phyloP scores from a whole-genome alignment of 306 rosid genomes.

The Rosa rugosa region DNA sequence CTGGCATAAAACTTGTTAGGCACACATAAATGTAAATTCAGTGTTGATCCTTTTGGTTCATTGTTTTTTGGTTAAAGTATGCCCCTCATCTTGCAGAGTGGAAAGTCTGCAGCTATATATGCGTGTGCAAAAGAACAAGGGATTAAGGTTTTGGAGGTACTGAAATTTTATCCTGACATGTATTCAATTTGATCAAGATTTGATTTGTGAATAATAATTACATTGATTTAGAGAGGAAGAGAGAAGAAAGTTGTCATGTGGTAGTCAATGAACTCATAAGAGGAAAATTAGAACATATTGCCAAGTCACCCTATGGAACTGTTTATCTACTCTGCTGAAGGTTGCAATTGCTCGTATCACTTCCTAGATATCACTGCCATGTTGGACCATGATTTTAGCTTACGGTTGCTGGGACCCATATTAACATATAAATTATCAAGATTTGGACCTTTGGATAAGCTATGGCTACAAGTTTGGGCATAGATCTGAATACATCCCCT shows the following conservation, averaged over 20 bases:
- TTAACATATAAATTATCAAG: neutral
- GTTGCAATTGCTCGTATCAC: neutral
- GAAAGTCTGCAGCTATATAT: conserved; percentile 94
- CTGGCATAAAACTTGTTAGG: neutral
- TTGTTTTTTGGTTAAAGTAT: conserved; percentile 26
- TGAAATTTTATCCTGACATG: neutral
- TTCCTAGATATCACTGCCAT: neutral
- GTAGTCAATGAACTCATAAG: neutral
- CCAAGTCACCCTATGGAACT: neutral
- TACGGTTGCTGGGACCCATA: neutral
- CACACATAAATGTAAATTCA: neutral
- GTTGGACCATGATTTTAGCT: neutral
- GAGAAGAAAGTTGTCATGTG: neutral
- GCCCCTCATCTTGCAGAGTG: conserved; percentile 66
- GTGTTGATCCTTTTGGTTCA: conserved; percentile 18
- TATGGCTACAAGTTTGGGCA: neutral
- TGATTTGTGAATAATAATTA: neutral
- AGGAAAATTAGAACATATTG: neutral
- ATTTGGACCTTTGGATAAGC: neutral
- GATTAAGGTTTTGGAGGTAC: conserved; percentile 81
- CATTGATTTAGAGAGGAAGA: neutral
- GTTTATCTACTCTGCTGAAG: neutral
- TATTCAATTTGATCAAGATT: neutral
- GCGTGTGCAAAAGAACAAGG: conserved; percentile 94
- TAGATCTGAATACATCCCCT: no score